These are phyloP conservation scores for Puccinia hordei DNA, from an alignment of 1,284 basidiomycete genomes.

Conservation along the genomic window DNA sequence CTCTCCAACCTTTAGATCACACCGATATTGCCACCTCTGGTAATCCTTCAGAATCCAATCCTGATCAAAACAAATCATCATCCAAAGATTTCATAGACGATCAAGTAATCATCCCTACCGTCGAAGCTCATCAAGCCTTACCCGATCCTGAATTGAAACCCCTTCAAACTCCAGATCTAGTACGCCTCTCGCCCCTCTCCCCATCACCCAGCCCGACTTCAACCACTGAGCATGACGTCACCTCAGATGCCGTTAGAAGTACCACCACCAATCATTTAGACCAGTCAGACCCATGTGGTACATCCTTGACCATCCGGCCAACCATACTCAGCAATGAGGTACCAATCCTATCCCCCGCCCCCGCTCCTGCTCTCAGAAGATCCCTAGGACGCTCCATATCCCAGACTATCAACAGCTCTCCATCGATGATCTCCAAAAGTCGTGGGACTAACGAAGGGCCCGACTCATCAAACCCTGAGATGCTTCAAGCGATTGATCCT, in stretches of 20 bases:
- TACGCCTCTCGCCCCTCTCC: background rate
- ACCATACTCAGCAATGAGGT: background rate
- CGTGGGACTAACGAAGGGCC: background rate
- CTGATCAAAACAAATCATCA: background rate
- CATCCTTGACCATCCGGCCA: background rate
- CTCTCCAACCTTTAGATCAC: background rate
- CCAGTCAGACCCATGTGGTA: background rate
- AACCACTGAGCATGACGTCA: slow-evolving; percentile 9
- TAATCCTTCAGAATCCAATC: background rate
- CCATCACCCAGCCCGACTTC: slow-evolving; percentile 27
- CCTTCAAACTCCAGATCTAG: background rate
- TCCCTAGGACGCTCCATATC: background rate
- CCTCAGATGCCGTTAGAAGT: background rate
- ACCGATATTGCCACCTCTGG: background rate
- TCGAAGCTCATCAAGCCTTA: background rate
- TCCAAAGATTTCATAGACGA: background rate
- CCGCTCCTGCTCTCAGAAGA: slow-evolving; percentile 14
- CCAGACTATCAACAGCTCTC: background rate
- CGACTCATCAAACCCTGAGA: background rate
- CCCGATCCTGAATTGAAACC: background rate
- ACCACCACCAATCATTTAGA: background rate
- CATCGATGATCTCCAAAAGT: background rate
- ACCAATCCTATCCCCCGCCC: slow-evolving; percentile 26
- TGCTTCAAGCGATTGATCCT: background rate
- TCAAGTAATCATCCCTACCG: background rate